Percentiles rank a stretch among this genome's conserved stretches.
These are phyloP conservation scores for Candida gorgasii DNA, from an alignment of 805 yeast genomes.

Conservation along the genomic window DNA sequence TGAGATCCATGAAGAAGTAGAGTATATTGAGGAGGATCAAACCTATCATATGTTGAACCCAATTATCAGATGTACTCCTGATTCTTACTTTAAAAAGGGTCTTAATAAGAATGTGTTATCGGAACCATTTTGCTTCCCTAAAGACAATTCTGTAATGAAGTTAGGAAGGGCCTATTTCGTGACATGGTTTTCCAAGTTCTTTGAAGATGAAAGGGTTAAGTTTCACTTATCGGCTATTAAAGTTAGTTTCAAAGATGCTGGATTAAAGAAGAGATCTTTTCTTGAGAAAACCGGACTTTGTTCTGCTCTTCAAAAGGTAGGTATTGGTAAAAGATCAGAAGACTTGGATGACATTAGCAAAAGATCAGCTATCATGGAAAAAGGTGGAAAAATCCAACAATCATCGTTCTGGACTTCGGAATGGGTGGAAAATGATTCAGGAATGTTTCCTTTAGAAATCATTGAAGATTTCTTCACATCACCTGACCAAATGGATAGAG, in stretches of 20 bases:
- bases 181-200: conserved; percentile 77
- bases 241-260: conserved; percentile 56
- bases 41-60: conserved; percentile 75
- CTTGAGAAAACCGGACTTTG: no score
- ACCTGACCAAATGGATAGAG: conserved; percentile 48
- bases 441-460: conserved; percentile 63
- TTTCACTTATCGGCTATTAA: conserved; percentile 66
- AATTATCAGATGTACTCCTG: conserved; percentile 82
- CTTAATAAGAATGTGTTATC: conserved; percentile 53
- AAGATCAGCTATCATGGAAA: conserved; percentile 35
- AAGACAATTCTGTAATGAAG: conserved; percentile 56
- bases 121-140: conserved; percentile 87
- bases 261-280: conserved; percentile 54
- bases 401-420: conserved; percentile 66
- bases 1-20: conserved; percentile 57
- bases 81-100: conserved; percentile 66
- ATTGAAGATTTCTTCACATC: conserved; percentile 59
- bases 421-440: conserved; percentile 65
- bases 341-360: no score
- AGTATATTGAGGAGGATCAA: conserved; percentile 64
- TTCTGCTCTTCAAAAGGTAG: no score
- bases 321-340: conserved; percentile 20
- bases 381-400: conserved; percentile 34
- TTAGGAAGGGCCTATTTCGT: conserved; percentile 68
- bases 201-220: conserved; percentile 62